A percentile compares a stretch with the other conserved stretches of the same genome.
Conservation (phyloP, 1,284 basidiomycete genomes). For the Volvariella surrecta region DNA sequence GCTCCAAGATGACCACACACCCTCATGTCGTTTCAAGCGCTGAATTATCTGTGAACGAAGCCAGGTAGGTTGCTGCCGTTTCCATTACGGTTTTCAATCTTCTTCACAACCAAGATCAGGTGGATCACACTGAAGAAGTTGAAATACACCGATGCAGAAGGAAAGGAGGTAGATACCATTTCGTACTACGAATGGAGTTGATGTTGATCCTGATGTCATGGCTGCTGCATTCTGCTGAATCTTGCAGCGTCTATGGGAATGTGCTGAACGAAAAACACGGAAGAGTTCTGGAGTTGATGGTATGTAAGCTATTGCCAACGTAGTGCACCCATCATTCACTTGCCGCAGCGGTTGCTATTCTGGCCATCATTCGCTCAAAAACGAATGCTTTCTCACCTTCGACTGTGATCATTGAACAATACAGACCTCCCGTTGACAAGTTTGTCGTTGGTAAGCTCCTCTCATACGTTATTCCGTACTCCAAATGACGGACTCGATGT, state of each 20-base stretch:
- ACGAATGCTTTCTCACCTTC: conserved; percentile 57
- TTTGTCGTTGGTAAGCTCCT: conserved; percentile 54
- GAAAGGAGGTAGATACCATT: conserved; percentile 47
- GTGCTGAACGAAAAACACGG: conserved; percentile 73
- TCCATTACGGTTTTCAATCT: neutral
- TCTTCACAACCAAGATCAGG: conserved; percentile 24
- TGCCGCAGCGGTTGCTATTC: conserved; percentile 80
- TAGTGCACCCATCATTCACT: no score
- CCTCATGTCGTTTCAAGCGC: neutral
- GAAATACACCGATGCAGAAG: conserved; percentile 65
- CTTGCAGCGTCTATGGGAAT: conserved; percentile 75
- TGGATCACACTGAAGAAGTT: conserved; percentile 74
- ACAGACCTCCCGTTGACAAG: conserved; percentile 72
- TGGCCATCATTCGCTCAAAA: conserved; percentile 72
- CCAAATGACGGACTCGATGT: conserved; percentile 3
- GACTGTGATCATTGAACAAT: conserved; percentile 85
- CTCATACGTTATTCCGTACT: neutral
- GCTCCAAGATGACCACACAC: neutral
- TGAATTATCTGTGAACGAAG: neutral
- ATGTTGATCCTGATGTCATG: no score
- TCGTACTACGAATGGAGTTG: neutral
- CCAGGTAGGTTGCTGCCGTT: neutral
- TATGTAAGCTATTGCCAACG: no score
- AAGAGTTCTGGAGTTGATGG: conserved; percentile 66
- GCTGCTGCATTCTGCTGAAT: conserved; percentile 2